Evolutionary conservation across 768 basidiomycete species (phyloP).

Genomic region (Mycena sanguinolenta): DNA sequence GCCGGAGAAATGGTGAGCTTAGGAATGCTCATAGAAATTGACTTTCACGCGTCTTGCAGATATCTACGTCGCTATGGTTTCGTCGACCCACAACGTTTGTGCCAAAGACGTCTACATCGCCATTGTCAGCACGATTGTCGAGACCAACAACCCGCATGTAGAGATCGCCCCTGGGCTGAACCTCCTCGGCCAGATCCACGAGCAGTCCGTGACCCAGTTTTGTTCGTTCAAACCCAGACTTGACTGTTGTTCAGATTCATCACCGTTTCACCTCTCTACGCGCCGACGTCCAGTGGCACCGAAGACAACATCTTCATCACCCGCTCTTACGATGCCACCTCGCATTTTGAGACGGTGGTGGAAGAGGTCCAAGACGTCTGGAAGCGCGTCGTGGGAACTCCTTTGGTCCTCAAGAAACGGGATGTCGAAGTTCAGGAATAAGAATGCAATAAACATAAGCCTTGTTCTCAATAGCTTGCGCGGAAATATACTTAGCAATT

Average conservation of each 20-base stretch:
- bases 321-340: conserved; percentile 97
- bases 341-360: conserved; percentile 98
- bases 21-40: conserved; percentile 3
- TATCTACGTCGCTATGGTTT: conserved; percentile 99
- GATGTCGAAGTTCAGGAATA: conserved; percentile 75
- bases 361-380: conserved; percentile 98
- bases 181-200: conserved; percentile 91
- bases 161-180: conserved; percentile 94
- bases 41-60: conserved; percentile 62
- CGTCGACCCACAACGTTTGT: conserved; percentile 96
- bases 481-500: conserved; percentile 36
- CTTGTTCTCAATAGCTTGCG: conserved; percentile 22
- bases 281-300: conserved; percentile 85
- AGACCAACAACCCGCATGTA: conserved; percentile 90
- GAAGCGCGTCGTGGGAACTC: conserved; percentile 84
- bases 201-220: conserved; percentile 76
- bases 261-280: conserved; percentile 88
- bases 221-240: neutral
- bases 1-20: conserved; percentile 86
- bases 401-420: conserved; percentile 90
- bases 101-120: conserved; percentile 96
- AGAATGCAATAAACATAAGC: conserved; percentile 22
- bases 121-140: conserved; percentile 98
- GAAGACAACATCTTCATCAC: conserved; percentile 97
- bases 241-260: conserved; percentile 76